Base-by-base conservation (phyloP, 139 green algal genomes). In the Chlorella sp. region DNA sequence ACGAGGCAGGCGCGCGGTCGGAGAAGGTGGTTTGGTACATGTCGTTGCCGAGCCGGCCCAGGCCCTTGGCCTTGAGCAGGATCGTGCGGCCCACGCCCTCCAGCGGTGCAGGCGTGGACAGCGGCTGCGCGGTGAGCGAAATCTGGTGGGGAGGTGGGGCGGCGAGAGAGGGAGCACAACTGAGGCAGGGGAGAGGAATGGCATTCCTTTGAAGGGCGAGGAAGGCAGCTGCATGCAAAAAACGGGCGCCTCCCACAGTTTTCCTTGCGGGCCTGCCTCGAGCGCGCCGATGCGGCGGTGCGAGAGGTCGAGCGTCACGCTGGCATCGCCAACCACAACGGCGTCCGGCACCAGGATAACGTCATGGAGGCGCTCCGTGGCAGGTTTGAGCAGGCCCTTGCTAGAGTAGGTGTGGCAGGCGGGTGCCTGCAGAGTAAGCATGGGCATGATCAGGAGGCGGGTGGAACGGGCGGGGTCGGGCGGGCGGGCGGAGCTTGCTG, bases 201-300 rank as follows among this genome's bases (percentile, higher is more conserved):
- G 12, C 3, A n/a, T 53, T 11, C 29, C 9, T 8, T n/a, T 2
- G 56, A 35, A 63, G n/a, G 29, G 56, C 29, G 56, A n/a, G n/a
- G 2, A 8, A 40, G n/a, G 27, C 15, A 35, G 56, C 19, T n/a
- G 56, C 29, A 8, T 40, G 56, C 29, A 8, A n/a, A 63, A 53
- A 6, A 33, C n/a, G 27, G 6, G 5, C 19, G 48, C 3, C 19
- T 96, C 88, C 90, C 91, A 89, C 91, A 96, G 90, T 87, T 95
- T 95, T 95, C 90, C 90, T 94, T 87, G 89, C 93, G 86, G 89
- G 2, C 69, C 41, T 36, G 48, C 77, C 56, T 66, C 53, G 21
- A 82, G 77, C 1, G 55, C 77, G 4, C 69, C 77, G 51, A 82
- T 64, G 43, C 77, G 67, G n/a, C 67, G 77, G 42, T 82, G 77